A percentile compares a stretch with the other conserved stretches of the same genome.
phyloP scores from a whole-genome alignment of 2,329 filamentous ascomycete species.

The Alternaria panax region DNA sequence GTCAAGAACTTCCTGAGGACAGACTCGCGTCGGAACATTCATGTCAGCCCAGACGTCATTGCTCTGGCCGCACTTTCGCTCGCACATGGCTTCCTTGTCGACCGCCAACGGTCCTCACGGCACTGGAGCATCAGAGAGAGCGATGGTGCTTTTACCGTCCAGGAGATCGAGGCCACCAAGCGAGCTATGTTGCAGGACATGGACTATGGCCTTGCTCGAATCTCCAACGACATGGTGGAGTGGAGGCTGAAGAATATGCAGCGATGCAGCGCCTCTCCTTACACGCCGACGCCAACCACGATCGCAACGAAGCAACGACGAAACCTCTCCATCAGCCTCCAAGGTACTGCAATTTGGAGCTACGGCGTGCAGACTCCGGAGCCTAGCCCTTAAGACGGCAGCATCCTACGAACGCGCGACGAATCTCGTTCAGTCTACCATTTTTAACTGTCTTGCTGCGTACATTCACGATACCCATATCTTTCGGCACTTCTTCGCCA shows the following conservation, averaged over 20 bases:
- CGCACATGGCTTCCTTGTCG: constrained; percentile 46
- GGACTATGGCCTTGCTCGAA: constrained; percentile 48
- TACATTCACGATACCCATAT: constrained; percentile 30
- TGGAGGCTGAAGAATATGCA: constrained; percentile 43
- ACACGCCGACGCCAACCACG: constrained; percentile 2
- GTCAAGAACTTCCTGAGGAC: constrained; percentile 23
- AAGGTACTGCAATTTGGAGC: constrained; percentile 41
- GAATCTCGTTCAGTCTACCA: constrained; percentile 9
- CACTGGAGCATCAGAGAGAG: constrained; percentile 46
- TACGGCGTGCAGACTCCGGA: constrained; percentile 49
- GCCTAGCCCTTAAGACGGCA: constrained; percentile 44
- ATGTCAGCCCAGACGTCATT: constrained; percentile 43
- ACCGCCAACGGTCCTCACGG: constrained; percentile 37
- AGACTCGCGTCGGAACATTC: constrained; percentile 22
- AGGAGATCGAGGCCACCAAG: constrained; percentile 45
- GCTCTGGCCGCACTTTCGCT: constrained; percentile 47
- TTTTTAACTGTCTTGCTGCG: constrained; percentile 11
- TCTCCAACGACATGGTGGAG: constrained; percentile 44
- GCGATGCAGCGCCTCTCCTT: constrained; percentile 16
- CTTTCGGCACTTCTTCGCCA: constrained; percentile 13
- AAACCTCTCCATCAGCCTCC: constrained; percentile 36
- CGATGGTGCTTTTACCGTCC: constrained; percentile 30
- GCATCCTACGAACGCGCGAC: constrained; percentile 2
- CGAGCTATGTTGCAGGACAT: constrained; percentile 46
- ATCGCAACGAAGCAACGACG: constrained; percentile 22